A percentile compares a stretch with the other conserved stretches of the same genome.
phyloP scores from a whole-genome alignment of 345 rosid genomes.

The Camelina laxa region DNA sequence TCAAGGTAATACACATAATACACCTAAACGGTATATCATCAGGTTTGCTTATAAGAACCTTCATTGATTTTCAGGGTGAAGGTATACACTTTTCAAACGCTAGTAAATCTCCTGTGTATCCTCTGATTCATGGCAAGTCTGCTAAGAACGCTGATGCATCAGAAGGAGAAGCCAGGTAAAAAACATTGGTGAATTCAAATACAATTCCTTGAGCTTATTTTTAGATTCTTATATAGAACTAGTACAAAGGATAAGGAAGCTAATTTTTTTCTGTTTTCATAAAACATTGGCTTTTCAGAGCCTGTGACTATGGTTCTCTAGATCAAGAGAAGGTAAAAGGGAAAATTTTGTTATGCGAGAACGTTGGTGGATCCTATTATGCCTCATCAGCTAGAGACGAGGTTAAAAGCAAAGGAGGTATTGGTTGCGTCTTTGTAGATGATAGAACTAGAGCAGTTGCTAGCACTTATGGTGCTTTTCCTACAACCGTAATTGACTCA shows the following conservation, averaged over 20 bases:
- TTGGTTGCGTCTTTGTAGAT: slow-evolving; percentile 58
- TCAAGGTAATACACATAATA: slow-evolving; percentile 52
- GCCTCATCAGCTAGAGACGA: slow-evolving; percentile 41
- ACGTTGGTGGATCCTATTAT: slow-evolving; percentile 35
- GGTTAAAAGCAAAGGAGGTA: slow-evolving; percentile 60
- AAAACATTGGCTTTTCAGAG: slow-evolving; percentile 44
- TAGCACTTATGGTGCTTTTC: slow-evolving; percentile 52
- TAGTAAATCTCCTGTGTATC: slow-evolving; percentile 55
- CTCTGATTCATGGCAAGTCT: slow-evolving; percentile 60
- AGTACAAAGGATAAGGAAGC: neutral
- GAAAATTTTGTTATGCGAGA: slow-evolving; percentile 70
- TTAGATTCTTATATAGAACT: neutral
- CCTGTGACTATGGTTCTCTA: slow-evolving; percentile 54
- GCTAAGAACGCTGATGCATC: slow-evolving; percentile 51
- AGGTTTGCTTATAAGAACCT: neutral
- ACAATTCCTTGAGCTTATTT: neutral
- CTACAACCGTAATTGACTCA: slow-evolving; percentile 55
- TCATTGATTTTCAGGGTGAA: slow-evolving; percentile 58
- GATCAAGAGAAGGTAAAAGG: slow-evolving; percentile 58
- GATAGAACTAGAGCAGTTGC: slow-evolving; percentile 55
- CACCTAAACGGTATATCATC: neutral
- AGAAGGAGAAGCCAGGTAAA: slow-evolving; percentile 60
- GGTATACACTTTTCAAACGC: slow-evolving; percentile 69
- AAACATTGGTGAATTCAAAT: neutral
- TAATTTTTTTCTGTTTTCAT: neutral